A percentile compares a stretch with the other conserved stretches of the same genome.
Conservation (phyloP, 495 filamentous ascomycete species). For the Aspergillus egyptiacus region DNA sequence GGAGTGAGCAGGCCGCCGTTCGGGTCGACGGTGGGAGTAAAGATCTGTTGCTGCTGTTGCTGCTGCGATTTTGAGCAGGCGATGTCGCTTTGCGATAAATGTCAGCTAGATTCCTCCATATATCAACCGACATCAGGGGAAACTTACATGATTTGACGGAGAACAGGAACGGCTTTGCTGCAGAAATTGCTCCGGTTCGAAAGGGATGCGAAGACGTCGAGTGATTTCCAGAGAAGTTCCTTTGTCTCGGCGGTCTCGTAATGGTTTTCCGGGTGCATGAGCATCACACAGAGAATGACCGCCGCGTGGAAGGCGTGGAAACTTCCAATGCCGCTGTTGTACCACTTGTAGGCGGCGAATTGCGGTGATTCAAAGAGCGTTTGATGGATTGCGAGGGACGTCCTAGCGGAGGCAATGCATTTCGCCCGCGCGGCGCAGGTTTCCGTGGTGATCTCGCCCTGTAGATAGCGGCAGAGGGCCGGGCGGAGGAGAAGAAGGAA, state of each 20-base stretch:
- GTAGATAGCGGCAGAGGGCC: slow-evolving; percentile 33
- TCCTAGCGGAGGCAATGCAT: slow-evolving; percentile 40
- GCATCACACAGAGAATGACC: slow-evolving; percentile 26
- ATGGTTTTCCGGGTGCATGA: slow-evolving; percentile 30
- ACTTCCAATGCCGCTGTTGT: slow-evolving; percentile 38
- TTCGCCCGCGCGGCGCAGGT: slow-evolving; percentile 34
- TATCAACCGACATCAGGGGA: not conserved
- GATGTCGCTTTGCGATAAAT: slow-evolving; percentile 18
- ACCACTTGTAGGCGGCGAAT: slow-evolving; percentile 43
- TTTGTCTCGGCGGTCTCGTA: slow-evolving; percentile 32
- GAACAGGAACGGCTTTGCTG: slow-evolving; percentile 36
- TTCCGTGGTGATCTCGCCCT: slow-evolving; percentile 38
- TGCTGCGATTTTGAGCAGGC: slow-evolving; percentile 20
- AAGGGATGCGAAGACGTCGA: slow-evolving; percentile 36
- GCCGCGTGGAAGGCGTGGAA: slow-evolving; percentile 32
- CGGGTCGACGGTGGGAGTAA: slow-evolving; percentile 10
- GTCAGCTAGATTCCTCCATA: slow-evolving; percentile 3
- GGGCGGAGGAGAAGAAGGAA: slow-evolving; percentile 43
- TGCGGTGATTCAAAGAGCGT: slow-evolving; percentile 30
- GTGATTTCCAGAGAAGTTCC: slow-evolving; percentile 24
- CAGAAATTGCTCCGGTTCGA: slow-evolving; percentile 38
- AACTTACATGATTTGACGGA: slow-evolving; percentile 36
- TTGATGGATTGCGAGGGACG: slow-evolving; percentile 36
- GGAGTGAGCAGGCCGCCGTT: slow-evolving; percentile 12
- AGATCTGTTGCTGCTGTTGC: slow-evolving; percentile 11